phyloP scores from a whole-genome alignment of 441 rosid species.

The Flueggea neowawraea region DNA sequence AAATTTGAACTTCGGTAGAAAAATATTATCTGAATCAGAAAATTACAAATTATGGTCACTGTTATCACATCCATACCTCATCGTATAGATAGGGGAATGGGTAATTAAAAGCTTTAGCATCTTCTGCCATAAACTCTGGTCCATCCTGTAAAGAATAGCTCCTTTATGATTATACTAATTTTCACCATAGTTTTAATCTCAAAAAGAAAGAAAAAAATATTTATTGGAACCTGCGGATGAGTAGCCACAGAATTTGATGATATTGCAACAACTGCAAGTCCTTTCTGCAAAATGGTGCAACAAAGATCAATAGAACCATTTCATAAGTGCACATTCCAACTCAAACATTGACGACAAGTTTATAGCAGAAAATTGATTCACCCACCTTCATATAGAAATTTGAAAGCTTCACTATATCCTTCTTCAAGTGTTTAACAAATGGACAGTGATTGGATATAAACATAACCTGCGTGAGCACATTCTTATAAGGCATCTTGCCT shows the following conservation, averaged over 20 bases:
- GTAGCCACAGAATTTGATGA: conserved; percentile 79
- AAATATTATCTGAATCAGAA: too few species aligned
- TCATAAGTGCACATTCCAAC: not conserved
- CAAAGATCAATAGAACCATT: not conserved
- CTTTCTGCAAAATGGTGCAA: conserved; percentile 48
- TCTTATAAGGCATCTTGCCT: conserved; percentile 4
- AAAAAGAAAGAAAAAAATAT: conserved; percentile 11
- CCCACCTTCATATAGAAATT: conserved; percentile 75
- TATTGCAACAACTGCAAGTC: conserved; percentile 88
- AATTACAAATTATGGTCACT: not conserved
- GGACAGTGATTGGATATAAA: conserved; percentile 94
- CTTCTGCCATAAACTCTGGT: conserved; percentile 87
- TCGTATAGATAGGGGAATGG: conserved; percentile 90
- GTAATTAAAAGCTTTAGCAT: conserved; percentile 58
- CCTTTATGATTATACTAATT: too few species aligned
- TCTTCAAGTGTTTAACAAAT: conserved; percentile 87
- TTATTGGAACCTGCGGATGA: conserved; percentile 75
- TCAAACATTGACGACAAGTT: conserved; percentile 7
- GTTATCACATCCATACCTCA: conserved; percentile 41
- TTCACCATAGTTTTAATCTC: conserved; percentile 17
- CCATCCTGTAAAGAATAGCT: conserved; percentile 67
- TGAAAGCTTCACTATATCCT: conserved; percentile 70
- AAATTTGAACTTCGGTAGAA: not conserved
- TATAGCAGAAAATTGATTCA: conserved; percentile 8
- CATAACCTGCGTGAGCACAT: conserved; percentile 54